Evolutionary conservation across 2,329 filamentous ascomycete species (phyloP), one percentile per base, ranked within the genome.

Genomic region (Trichoderma harzianum): DNA sequence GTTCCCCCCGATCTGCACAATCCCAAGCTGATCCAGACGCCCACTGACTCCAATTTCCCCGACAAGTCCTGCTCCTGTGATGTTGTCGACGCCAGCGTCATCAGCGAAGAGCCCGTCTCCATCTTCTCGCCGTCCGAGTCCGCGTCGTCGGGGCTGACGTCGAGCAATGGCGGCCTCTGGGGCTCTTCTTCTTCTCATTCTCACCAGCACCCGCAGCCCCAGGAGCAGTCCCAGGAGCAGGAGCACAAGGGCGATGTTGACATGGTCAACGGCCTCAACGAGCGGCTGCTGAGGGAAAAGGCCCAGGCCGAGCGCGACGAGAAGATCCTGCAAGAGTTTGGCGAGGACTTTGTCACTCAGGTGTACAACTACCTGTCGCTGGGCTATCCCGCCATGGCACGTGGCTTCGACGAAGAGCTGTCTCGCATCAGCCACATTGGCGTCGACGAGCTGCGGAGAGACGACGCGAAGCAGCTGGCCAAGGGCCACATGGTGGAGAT

Each of bases 331-430:
- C 81, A 82, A 67, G 94, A 97, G 80, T 97, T 96, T 77, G 86
- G 91, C 73, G 93, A 97, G 79, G 86, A 86, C 4, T 97, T 98
- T 79, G 90, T 98, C 70, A 97, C 95, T 0, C 95, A 98, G 81
- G 95, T 98, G 8, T 98, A 97, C 86, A 98, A 98, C 81, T 98
- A 98, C 81, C 86, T 98, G 18, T 97, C 94, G 0, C 87, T 98
- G 6, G 95, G 95, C 6, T 98, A 98, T 80, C 95, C 95, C 3
- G 91, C 93, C 39, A 90, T 94, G 77, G 95, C 95, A 12, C 89
- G 92, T 26, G 87, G 89, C 47, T 98, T 93, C 78, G 95, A 98
- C 78, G 88, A 91, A 12, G 95, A 98, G 83, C 85, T 98, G 24
- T 89, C 91, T 76, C 93, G 92, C 79, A 97, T 98, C 71, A 92